Conservation (phyloP, 148 eudicot species). For the Arctostaphylos glauca region DNA sequence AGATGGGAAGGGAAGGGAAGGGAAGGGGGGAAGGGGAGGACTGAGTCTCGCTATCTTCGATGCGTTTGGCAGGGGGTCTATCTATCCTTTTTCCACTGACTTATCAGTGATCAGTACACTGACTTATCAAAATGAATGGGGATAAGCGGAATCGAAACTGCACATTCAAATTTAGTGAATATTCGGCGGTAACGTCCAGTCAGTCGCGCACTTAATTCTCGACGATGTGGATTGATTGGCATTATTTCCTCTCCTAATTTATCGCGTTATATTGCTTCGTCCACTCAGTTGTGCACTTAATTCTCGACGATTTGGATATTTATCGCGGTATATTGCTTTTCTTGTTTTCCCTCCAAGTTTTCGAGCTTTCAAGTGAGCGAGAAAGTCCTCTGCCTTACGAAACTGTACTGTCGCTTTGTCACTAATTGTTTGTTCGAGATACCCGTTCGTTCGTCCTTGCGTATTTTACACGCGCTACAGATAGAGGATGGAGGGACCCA, state of each 20-base stretch:
- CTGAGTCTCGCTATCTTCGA: conserved; percentile 56
- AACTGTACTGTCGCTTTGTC: not conserved
- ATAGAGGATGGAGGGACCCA: not conserved
- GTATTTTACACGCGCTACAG: not conserved
- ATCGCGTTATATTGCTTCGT: conserved; percentile 1
- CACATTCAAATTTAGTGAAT: conserved; percentile 50
- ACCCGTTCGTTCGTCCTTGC: not conserved
- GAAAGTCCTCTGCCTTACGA: not conserved
- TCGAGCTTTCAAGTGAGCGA: not conserved
- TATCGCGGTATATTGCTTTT: too few species aligned
- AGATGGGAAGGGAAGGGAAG: conserved; percentile 18
- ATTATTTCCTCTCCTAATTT: not conserved
- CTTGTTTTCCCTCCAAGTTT: not conserved
- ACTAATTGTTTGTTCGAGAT: not conserved
- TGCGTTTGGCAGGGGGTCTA: conserved; percentile 47
- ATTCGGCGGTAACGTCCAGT: conserved; percentile 47
- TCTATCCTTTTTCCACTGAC: conserved; percentile 28
- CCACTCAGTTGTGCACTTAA: too few species aligned
- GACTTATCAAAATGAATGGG: conserved; percentile 12
- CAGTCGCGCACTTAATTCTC: conserved; percentile 13
- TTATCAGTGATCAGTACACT: conserved; percentile 41
- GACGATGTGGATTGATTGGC: not conserved
- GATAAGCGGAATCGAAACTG: conserved; percentile 50
- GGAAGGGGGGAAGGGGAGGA: conserved; percentile 24
- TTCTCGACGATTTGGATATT: too few species aligned